Evolutionary conservation across 306 rosid genomes (phyloP).

Genomic region (Rosa rugosa): DNA sequence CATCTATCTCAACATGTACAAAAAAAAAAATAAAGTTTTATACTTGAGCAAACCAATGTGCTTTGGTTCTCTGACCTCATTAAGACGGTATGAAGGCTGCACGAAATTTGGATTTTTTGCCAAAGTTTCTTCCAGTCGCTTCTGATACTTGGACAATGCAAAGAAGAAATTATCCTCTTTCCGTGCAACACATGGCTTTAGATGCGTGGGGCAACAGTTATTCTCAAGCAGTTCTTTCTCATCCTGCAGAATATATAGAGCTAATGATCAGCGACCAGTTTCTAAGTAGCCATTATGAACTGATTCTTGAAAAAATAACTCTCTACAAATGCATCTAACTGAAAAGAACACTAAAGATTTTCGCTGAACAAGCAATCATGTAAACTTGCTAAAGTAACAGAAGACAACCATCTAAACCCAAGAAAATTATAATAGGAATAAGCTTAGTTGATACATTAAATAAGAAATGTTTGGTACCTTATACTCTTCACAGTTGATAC

Average conservation of each 20-base stretch:
- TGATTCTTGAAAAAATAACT: background rate
- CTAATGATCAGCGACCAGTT: conserved; percentile 16
- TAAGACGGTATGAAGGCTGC: conserved; percentile 78
- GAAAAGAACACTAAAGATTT: background rate
- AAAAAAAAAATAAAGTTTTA: background rate
- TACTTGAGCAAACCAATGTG: background rate
- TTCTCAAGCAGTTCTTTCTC: conserved; percentile 84
- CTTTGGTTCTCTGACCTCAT: conserved; percentile 59
- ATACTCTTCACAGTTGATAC: conserved; percentile 93
- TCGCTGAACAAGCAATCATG: background rate
- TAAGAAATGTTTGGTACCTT: conserved; percentile 74
- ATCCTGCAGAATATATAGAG: conserved; percentile 52
- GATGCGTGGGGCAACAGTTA: conserved; percentile 83
- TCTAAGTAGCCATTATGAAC: conserved; percentile 6
- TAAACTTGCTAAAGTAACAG: background rate
- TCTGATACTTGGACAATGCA: conserved; percentile 82
- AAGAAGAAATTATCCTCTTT: conserved; percentile 95
- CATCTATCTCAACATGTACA: background rate
- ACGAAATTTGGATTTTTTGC: conserved; percentile 69
- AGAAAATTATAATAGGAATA: background rate
- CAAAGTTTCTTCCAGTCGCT: conserved; percentile 65
- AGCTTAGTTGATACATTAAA: too few relatives aligned
- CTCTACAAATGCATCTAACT: background rate
- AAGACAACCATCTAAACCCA: background rate
- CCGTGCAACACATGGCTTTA: conserved; percentile 84